phyloP scores from a whole-genome alignment of 2,329 filamentous ascomycete species.

The Cadophora sp. region DNA sequence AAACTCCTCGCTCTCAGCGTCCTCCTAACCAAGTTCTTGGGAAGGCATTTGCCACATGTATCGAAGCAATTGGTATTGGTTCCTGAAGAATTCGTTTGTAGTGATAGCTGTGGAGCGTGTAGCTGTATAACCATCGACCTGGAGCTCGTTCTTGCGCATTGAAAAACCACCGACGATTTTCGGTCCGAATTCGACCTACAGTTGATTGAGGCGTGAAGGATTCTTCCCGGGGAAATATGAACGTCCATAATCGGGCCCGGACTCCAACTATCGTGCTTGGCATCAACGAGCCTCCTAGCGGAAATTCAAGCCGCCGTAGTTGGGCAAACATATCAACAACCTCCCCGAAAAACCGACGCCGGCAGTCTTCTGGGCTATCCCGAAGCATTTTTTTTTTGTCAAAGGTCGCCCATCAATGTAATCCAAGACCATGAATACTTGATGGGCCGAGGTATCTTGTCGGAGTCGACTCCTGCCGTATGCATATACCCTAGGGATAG shows the following conservation, averaged over 20 bases:
- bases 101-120: background rate
- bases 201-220: slow-evolving; percentile 4
- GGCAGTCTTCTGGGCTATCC: slow-evolving; percentile 4
- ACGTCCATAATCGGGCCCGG: background rate
- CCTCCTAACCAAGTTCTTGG: slow-evolving; percentile 5
- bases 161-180: slow-evolving; percentile 5
- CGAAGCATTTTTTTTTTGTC: slow-evolving; percentile 6
- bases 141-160: slow-evolving; percentile 6
- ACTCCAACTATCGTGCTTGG: background rate
- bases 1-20: slow-evolving; percentile 4
- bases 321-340: slow-evolving; percentile 3
- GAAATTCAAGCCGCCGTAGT: slow-evolving; percentile 8
- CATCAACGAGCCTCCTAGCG: slow-evolving; percentile 3
- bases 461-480: background rate
- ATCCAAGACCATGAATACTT: slow-evolving; percentile 12
- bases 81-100: slow-evolving; percentile 3
- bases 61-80: slow-evolving; percentile 1
- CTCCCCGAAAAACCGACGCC: slow-evolving; percentile 8
- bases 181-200: background rate
- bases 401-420: slow-evolving; percentile 1
- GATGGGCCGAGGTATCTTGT: background rate
- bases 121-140: slow-evolving; percentile 6
- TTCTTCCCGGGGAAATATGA: slow-evolving; percentile 2
- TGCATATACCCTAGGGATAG: slow-evolving; percentile 5
- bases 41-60: slow-evolving; percentile 8